A percentile compares a stretch with the other conserved stretches of the same genome.
Conservation (phyloP, 108 stramenopile species). For the Skeletonema marinoi region DNA sequence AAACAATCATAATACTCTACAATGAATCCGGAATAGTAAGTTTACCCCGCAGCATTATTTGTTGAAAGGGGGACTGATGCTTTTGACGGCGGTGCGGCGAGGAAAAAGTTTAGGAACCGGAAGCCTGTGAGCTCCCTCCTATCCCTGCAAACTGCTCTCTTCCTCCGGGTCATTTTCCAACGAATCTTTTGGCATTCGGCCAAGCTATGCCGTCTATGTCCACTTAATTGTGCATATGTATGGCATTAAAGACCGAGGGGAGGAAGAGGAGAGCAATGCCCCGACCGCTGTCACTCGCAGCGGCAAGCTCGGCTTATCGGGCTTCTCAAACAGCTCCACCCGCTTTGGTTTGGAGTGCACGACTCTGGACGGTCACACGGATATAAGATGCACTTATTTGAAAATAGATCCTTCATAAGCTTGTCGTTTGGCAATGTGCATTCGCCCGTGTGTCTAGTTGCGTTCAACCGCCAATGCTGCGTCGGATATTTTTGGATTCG, state of each 20-base stretch:
- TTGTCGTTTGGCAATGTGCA: not conserved
- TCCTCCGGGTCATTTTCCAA: not conserved
- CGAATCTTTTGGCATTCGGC: not conserved
- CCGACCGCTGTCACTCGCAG: no score
- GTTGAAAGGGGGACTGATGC: not conserved
- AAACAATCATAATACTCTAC: no score
- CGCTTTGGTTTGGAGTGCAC: no score
- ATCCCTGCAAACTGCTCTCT: not conserved
- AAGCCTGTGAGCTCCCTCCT: not conserved
- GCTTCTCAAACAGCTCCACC: no score
- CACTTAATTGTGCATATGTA: not conserved
- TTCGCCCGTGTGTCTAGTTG: not conserved
- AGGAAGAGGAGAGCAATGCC: not conserved
- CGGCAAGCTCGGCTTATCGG: no score
- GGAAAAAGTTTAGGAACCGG: not conserved
- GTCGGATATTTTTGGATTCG: not conserved
- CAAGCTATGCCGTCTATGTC: no score
- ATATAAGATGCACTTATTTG: no score
- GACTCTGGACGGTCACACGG: no score
- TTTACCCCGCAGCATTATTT: not conserved
- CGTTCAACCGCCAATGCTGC: not conserved
- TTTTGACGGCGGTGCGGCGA: not conserved
- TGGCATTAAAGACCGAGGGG: not conserved
- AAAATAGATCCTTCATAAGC: no score
- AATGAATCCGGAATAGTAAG: constrained; percentile 3